Percentiles rank a stretch among this genome's conserved stretches.
These are phyloP conservation scores for Gossypium laxum DNA, from an alignment of 441 rosid species.

Conservation along the genomic window DNA sequence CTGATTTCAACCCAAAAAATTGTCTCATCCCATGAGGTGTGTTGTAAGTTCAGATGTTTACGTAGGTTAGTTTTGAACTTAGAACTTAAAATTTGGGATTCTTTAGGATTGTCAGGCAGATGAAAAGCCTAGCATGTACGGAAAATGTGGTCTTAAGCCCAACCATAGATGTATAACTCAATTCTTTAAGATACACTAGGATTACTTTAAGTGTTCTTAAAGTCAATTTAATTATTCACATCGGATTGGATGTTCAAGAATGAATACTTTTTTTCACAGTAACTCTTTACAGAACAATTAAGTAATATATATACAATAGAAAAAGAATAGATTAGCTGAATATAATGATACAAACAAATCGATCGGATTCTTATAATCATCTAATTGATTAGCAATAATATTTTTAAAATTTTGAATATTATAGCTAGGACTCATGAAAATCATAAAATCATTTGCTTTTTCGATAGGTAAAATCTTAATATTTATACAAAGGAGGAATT, in stretches of 20 bases:
- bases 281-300: no score
- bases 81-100: background rate
- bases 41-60: background rate
- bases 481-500: no score
- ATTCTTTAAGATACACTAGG: background rate
- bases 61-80: background rate
- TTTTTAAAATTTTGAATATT: no score
- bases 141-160: background rate
- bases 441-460: no score
- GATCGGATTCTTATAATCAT: no score
- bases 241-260: background rate
- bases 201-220: background rate
- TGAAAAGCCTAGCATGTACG: background rate
- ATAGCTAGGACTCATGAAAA: no score
- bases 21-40: slow-evolving; percentile 36
- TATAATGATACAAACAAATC: no score
- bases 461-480: no score
- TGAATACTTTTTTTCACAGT: no score
- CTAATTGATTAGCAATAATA: no score
- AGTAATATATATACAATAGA: no score
- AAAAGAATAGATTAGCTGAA: no score
- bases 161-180: background rate
- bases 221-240: background rate
- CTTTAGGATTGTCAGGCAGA: background rate
- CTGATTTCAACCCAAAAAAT: slow-evolving; percentile 46